Percentiles rank a stretch among this genome's conserved stretches.
Evolutionary conservation across 148 eudicot species (phyloP).

Genomic region (Diospyros kaki): DNA sequence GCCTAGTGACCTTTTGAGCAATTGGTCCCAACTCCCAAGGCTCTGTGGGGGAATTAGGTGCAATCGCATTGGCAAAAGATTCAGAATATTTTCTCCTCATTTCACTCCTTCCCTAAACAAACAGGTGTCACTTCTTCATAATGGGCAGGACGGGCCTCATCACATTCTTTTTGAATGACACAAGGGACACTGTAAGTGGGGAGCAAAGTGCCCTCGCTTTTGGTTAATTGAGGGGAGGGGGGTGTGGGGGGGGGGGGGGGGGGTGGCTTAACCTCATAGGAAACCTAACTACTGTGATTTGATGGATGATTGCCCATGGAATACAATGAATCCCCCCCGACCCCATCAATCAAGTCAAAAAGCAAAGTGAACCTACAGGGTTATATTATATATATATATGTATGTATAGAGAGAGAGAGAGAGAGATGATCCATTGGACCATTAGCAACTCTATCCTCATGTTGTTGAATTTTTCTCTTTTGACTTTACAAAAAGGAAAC

Average conservation of each 20-base stretch:
- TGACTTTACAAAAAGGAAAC: constrained; percentile 25
- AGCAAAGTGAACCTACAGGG: no score
- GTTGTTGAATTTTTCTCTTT: constrained; percentile 4
- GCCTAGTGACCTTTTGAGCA: background rate
- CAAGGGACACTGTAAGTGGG: background rate
- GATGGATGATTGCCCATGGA: constrained; percentile 5
- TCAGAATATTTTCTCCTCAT: background rate
- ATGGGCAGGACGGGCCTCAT: background rate
- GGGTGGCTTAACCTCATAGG: background rate
- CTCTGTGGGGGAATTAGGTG: constrained; percentile 5
- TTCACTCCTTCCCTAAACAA: background rate
- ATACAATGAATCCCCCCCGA: constrained; percentile 14
- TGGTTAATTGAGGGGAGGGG: background rate
- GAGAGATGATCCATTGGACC: background rate
- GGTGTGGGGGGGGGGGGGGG: background rate
- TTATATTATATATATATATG: background rate
- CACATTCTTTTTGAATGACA: background rate
- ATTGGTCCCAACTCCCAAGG: background rate
- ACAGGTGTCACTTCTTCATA: background rate
- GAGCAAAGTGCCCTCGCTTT: constrained; percentile 6
- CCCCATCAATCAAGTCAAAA: constrained; percentile 12
- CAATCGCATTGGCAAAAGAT: constrained; percentile 1
- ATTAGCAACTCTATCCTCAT: constrained; percentile 7
- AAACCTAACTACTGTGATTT: constrained; percentile 7
- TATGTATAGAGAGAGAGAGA: no score